Evolutionary conservation across 169 alveolate species (phyloP).

Genomic region (Plasmodium gallinaceum): DNA sequence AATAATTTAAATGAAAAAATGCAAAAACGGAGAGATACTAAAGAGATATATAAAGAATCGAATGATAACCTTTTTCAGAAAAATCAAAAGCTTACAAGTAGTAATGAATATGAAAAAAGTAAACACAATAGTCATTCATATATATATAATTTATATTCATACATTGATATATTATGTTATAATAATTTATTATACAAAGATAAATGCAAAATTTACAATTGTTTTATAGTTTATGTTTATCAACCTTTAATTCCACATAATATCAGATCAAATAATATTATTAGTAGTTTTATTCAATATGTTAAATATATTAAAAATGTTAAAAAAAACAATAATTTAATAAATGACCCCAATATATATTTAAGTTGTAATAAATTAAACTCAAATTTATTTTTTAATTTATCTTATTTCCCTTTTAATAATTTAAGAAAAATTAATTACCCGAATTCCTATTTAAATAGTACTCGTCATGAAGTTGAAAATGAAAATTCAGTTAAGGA

Average conservation of each 20-base stretch:
- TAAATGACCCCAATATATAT: constrained; percentile 62
- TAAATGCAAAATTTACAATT: constrained; percentile 32
- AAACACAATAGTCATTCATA: not conserved
- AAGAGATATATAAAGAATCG: not conserved
- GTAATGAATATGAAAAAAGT: not conserved
- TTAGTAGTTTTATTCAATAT: constrained; percentile 45
- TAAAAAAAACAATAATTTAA: not conserved
- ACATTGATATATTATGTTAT: constrained; percentile 56
- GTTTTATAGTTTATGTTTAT: constrained; percentile 35
- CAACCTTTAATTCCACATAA: constrained; percentile 71
- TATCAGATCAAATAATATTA: constrained; percentile 56
- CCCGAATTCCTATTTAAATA: no score
- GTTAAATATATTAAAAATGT: constrained; percentile 46
- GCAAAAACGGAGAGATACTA: not conserved
- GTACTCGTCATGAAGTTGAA: no score
- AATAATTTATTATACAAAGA: constrained; percentile 19
- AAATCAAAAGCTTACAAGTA: not conserved
- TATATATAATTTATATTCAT: constrained; percentile 44
- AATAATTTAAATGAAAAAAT: not conserved
- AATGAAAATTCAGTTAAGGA: not conserved
- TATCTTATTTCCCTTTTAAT: constrained; percentile 35
- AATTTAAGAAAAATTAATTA: no score
- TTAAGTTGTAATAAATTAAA: constrained; percentile 60
- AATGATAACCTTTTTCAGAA: not conserved
- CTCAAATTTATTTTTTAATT: constrained; percentile 18